Conservation (phyloP, 495 filamentous ascomycete genomes). For the Beverwykella pulmonaria region DNA sequence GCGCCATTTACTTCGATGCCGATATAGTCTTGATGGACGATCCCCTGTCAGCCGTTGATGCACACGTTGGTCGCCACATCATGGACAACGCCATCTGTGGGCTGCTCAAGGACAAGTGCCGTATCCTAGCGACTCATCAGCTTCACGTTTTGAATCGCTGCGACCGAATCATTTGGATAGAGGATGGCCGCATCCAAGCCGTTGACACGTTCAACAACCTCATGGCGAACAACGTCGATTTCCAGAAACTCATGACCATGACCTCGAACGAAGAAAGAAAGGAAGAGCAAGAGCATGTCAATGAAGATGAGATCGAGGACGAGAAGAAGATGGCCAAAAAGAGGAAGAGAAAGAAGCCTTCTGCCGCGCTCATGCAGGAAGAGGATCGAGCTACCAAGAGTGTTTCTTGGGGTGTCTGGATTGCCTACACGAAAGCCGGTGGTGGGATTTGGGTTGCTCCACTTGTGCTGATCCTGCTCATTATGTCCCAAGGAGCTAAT, state of each 20-base stretch:
- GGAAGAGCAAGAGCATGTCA: conserved; percentile 47
- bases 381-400: conserved; percentile 84
- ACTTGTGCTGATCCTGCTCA: conserved; percentile 64
- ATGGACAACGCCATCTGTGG: conserved; percentile 95
- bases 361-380: conserved; percentile 77
- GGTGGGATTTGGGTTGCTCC: conserved; percentile 73
- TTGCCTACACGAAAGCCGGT: conserved; percentile 76
- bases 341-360: conserved; percentile 59
- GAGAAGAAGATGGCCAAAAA: conserved; percentile 59
- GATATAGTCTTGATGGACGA: conserved; percentile 58
- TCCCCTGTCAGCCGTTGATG: conserved; percentile 57
- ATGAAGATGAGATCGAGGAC: conserved; percentile 49
- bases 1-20: conserved; percentile 58
- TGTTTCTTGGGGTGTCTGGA: conserved; percentile 82
- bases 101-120: conserved; percentile 81
- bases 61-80: conserved; percentile 77
- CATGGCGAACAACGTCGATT: conserved; percentile 72
- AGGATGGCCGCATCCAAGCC: conserved; percentile 77
- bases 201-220: conserved; percentile 87
- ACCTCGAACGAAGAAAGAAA: conserved; percentile 73
- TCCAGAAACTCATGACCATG: conserved; percentile 79
- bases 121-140: conserved; percentile 92
- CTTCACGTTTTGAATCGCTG: conserved; percentile 88
- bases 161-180: conserved; percentile 89
- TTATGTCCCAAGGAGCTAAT: conserved; percentile 75